phyloP scores from a whole-genome alignment of 495 filamentous ascomycete genomes.

The Echria macrotheca region DNA sequence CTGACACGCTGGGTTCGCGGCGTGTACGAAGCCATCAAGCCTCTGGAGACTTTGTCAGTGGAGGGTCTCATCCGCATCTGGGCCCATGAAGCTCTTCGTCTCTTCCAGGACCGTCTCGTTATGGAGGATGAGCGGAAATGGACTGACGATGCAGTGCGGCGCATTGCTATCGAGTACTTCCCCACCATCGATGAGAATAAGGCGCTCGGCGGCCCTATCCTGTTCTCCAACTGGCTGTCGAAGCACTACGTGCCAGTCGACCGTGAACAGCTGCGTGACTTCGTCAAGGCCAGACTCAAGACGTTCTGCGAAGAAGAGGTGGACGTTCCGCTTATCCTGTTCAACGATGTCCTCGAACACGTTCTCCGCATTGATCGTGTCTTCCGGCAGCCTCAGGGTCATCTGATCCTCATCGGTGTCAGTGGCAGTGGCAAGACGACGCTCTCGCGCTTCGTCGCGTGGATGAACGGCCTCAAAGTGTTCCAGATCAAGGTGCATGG shows the following conservation, averaged over 20 bases:
- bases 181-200: conserved; percentile 83
- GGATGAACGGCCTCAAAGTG: conserved; percentile 99
- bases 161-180: conserved; percentile 87
- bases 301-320: conserved; percentile 99
- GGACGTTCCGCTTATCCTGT: conserved; percentile 92
- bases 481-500: conserved; percentile 99
- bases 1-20: conserved; percentile 95
- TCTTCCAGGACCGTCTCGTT: conserved; percentile 96
- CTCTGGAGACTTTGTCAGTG: conserved; percentile 76
- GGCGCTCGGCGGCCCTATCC: conserved; percentile 86
- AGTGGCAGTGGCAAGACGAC: conserved; percentile 99
- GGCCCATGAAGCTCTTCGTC: conserved; percentile 91
- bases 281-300: conserved; percentile 92
- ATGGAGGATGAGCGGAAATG: conserved; percentile 90
- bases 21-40: conserved; percentile 92
- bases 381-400: conserved; percentile 95
- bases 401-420: conserved; percentile 96
- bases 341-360: conserved; percentile 97
- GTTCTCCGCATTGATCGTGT: conserved; percentile 97
- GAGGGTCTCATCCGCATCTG: conserved; percentile 95
- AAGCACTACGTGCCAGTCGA: conserved; percentile 98
- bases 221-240: conserved; percentile 99
- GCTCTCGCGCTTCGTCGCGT: conserved; percentile 93
- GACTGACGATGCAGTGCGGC: conserved; percentile 78
- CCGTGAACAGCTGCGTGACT: conserved; percentile 87